Percentiles rank a stretch among this genome's conserved stretches.
Conservation (phyloP, 208 protist genomes). For the Histomonas meleagridis region DNA sequence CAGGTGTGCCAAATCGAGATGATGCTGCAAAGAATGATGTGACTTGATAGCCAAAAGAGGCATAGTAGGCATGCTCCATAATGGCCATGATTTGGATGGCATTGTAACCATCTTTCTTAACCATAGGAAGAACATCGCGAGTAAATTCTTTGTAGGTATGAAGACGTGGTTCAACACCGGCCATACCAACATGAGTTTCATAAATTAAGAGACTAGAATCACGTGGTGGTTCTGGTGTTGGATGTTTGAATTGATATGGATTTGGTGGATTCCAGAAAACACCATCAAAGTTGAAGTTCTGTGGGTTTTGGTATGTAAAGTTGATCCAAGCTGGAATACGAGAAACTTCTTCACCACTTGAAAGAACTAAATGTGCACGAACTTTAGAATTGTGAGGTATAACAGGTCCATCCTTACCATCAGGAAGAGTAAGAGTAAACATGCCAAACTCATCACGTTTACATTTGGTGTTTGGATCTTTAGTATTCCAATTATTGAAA, state of each 20-base stretch:
- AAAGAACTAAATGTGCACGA: background rate
- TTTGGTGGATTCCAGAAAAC: constrained; percentile 55
- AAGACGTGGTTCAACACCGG: constrained; percentile 48
- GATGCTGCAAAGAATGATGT: constrained; percentile 69
- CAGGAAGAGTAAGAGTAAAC: background rate
- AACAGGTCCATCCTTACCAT: background rate
- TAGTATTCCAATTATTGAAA: constrained; percentile 39
- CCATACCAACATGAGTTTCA: constrained; percentile 65
- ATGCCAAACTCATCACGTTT: background rate
- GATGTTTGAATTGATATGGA: constrained; percentile 52
- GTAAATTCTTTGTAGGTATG: constrained; percentile 61
- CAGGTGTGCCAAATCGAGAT: constrained; percentile 56
- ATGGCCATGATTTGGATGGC: constrained; percentile 69
- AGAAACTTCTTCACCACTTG: background rate
- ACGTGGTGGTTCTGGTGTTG: constrained; percentile 38
- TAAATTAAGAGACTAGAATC: constrained; percentile 58
- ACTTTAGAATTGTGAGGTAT: constrained; percentile 14
- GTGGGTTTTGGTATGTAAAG: background rate
- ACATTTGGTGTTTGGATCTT: constrained; percentile 35
- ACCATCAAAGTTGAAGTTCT: constrained; percentile 36
- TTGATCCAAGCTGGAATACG: constrained; percentile 36
- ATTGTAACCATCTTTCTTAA: constrained; percentile 65
- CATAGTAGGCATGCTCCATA: constrained; percentile 74
- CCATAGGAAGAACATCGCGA: constrained; percentile 58
- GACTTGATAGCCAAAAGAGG: constrained; percentile 72